These are phyloP conservation scores for Simplicillium aogashimaense DNA, from an alignment of 2,329 filamentous ascomycete genomes.

Conservation along the genomic window DNA sequence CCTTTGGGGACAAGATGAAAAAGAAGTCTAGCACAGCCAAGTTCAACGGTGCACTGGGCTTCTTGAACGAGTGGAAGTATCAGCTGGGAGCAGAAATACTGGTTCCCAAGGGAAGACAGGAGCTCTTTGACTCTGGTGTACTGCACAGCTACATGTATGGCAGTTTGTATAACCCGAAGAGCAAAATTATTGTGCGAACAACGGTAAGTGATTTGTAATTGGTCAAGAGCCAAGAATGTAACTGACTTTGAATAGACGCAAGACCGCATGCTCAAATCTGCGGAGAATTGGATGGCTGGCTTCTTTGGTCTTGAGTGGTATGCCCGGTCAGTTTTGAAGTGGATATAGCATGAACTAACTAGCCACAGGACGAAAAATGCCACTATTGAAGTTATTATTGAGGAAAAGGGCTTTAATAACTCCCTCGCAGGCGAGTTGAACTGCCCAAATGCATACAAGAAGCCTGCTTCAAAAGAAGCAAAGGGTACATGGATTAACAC, in stretches of 20 bases:
- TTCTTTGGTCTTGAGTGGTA: constrained; percentile 68
- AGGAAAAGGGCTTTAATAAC: constrained; percentile 55
- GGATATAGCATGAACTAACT: background rate
- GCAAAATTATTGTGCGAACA: constrained; percentile 63
- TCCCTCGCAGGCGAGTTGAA: constrained; percentile 57
- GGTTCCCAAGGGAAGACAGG: constrained; percentile 61
- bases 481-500: constrained; percentile 47
- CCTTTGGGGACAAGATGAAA: constrained; percentile 46
- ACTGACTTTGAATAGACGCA: constrained; percentile 39
- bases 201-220: constrained; percentile 31
- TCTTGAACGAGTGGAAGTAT: constrained; percentile 61
- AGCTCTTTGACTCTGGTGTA: constrained; percentile 58
- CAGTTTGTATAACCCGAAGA: constrained; percentile 59
- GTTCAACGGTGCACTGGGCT: constrained; percentile 50
- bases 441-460: constrained; percentile 51
- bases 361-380: constrained; percentile 50
- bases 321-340: constrained; percentile 2
- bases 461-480: constrained; percentile 41
- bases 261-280: constrained; percentile 66
- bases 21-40: constrained; percentile 42
- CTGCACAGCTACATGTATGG: constrained; percentile 66
- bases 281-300: constrained; percentile 69
- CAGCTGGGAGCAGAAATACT: constrained; percentile 61
- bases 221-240: too few species aligned
- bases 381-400: constrained; percentile 63